Conservation (phyloP, 2,329 filamentous ascomycete genomes). For the Chalaropsis thielavioides region DNA sequence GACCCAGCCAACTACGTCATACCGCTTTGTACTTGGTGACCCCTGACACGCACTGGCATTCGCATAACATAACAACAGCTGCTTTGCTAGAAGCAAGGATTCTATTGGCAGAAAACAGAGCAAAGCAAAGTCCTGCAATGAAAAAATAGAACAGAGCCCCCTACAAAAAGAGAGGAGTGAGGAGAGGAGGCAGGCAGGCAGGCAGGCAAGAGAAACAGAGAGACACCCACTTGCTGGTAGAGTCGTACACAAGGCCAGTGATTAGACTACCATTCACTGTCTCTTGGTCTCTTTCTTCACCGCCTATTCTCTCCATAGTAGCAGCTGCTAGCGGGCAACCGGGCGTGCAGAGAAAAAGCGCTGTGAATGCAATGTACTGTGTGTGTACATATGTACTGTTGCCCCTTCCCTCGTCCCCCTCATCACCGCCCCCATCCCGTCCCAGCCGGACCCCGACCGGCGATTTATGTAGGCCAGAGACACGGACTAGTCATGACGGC, state of each 20-base stretch:
- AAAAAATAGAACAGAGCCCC: too few relatives aligned
- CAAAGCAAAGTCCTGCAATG: not conserved
- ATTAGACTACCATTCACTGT: not conserved
- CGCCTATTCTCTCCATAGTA: not conserved
- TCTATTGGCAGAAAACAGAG: not conserved
- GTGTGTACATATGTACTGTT: not conserved
- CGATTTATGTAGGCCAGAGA: not conserved
- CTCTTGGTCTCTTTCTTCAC: not conserved
- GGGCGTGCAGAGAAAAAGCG: not conserved
- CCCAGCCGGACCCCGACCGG: not conserved
- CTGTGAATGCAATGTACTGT: not conserved
- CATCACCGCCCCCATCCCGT: not conserved
- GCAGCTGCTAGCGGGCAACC: not conserved
- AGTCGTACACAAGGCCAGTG: not conserved
- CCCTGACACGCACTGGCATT: constrained; percentile 2
- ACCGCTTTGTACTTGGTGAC: constrained; percentile 1
- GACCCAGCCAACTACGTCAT: constrained; percentile 4
- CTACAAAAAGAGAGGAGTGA: not conserved
- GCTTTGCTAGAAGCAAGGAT: not conserved
- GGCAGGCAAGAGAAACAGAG: not conserved
- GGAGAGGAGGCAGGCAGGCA: not conserved
- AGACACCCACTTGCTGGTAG: not conserved
- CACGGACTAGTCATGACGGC: not conserved
- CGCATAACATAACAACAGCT: not conserved
- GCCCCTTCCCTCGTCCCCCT: not conserved